Conservation (phyloP, 2,329 filamentous ascomycete genomes). For the Truncatella angustata region DNA sequence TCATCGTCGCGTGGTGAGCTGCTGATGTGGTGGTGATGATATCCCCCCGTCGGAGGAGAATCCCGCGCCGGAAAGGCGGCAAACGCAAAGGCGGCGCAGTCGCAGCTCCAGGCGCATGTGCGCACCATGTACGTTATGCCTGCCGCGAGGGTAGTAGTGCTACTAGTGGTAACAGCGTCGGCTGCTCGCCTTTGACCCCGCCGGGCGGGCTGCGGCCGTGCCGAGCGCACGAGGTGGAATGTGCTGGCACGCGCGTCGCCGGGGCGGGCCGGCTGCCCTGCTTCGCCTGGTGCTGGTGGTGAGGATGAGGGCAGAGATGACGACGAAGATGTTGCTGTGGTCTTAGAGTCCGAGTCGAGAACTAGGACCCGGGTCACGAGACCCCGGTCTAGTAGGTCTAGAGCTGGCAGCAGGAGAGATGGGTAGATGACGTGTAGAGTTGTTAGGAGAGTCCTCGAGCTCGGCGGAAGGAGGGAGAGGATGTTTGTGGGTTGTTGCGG, state of each 20-base stretch:
- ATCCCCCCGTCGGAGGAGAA: slow-evolving; percentile 6
- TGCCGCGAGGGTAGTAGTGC: slow-evolving; percentile 23
- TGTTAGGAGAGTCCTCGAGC: slow-evolving; percentile 59
- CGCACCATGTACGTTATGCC: slow-evolving; percentile 65
- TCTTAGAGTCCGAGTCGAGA: no score
- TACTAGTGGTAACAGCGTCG: no score
- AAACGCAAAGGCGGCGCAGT: slow-evolving; percentile 81
- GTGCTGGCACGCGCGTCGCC: slow-evolving; percentile 18
- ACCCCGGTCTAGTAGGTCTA: slow-evolving; percentile 81
- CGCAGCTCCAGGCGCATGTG: slow-evolving; percentile 80
- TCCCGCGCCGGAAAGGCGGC: slow-evolving; percentile 56
- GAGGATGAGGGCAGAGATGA: no score
- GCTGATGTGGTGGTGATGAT: slow-evolving; percentile 7
- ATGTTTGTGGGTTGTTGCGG: slow-evolving; percentile 25
- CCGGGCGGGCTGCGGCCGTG: slow-evolving; percentile 32
- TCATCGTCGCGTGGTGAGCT: slow-evolving; percentile 11
- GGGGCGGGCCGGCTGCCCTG: neutral
- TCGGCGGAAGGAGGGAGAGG: slow-evolving; percentile 32
- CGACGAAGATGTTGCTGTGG: no score
- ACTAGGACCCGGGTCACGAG: slow-evolving; percentile 60
- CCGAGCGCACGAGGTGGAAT: slow-evolving; percentile 66
- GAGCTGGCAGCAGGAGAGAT: slow-evolving; percentile 73
- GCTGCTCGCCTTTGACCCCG: slow-evolving; percentile 24
- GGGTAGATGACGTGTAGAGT: slow-evolving; percentile 86
- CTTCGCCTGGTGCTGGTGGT: slow-evolving; percentile 5